Evolutionary conservation across 1,284 basidiomycete genomes (phyloP), one percentile per base, ranked within the genome.

Genomic region (Trametes pubescens): DNA sequence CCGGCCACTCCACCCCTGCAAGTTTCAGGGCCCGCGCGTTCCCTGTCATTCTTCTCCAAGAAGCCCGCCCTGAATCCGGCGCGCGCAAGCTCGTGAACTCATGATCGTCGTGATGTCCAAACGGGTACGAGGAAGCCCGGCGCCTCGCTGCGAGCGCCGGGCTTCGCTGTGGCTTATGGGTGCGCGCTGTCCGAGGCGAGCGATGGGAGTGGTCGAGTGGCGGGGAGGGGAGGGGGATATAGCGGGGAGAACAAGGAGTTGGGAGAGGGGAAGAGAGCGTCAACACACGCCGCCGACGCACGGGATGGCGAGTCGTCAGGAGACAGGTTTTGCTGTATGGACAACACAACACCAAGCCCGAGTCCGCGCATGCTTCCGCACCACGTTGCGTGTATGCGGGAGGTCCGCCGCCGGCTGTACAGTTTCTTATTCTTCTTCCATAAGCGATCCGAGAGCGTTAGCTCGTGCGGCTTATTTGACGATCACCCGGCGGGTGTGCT

Each of bases 401-500:
- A 18, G 4, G 40, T 18, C 2, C 40, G 40, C 40, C 16, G 14
- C 18, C 18, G 40, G 40, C 40, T 43, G 40, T 43, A 43, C 40
- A 43, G 40, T n/a, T n/a, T 43, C 40, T 7, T 38, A 4, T n/a
- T 43, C 40, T 18, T 16, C 40, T 13, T n/a, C 29, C 29, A 32
- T 32, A 32, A 8, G 40, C 14, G 16, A 16, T 18, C 18, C 40
- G 18, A 43, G 40, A 9, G 40, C 40, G 14, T 43, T 16, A 16
- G 18, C 40, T n/a, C 40, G 16, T 8, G 14, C 6, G 44, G 26
- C 29, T 18, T 21, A 73, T 68, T 73, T 73, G 32, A 73, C 72
- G 46, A 75, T 73, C 35, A 75, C 86, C 55, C 90, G 82, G 70
- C 81, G 81, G 22, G 89, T 91, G 72, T 91, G 90, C 73, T 91